Conservation (phyloP, 148 eudicot genomes). For the Talinum fruticosum region DNA sequence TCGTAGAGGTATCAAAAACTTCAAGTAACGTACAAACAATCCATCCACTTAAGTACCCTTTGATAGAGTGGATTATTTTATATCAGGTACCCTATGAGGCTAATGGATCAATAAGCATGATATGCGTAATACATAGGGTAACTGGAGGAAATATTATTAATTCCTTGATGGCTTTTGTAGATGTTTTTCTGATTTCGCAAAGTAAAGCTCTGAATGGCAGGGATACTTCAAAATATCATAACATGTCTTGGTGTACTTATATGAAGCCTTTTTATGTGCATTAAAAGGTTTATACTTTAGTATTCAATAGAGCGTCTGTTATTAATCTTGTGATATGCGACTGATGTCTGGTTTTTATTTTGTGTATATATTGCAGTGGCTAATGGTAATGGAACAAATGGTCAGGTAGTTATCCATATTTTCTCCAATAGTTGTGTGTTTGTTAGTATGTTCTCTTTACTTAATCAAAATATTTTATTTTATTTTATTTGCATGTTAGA, state of each 20-base stretch:
- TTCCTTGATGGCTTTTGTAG: background rate
- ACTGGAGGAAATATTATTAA: background rate
- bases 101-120: background rate
- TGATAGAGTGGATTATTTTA: background rate
- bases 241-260: background rate
- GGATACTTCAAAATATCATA: background rate
- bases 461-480: conserved; percentile 2
- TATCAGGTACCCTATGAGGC: background rate
- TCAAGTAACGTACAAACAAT: background rate
- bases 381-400: conserved; percentile 73
- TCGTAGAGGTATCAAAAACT: background rate
- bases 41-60: background rate
- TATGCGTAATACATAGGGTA: background rate
- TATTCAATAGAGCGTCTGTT: background rate
- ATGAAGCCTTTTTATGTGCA: background rate
- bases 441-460: conserved; percentile 12
- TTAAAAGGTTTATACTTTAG: background rate
- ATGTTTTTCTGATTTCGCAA: too few relatives aligned
- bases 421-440: background rate
- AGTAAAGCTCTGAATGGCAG: background rate
- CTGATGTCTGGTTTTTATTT: conserved; percentile 28
- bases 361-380: conserved; percentile 47
- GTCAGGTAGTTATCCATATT: conserved; percentile 53
- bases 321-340: conserved; percentile 1
- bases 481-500: conserved; percentile 36